Evolutionary conservation across 139 green algal species (phyloP).

Genomic region (Asterochloris sp.): DNA sequence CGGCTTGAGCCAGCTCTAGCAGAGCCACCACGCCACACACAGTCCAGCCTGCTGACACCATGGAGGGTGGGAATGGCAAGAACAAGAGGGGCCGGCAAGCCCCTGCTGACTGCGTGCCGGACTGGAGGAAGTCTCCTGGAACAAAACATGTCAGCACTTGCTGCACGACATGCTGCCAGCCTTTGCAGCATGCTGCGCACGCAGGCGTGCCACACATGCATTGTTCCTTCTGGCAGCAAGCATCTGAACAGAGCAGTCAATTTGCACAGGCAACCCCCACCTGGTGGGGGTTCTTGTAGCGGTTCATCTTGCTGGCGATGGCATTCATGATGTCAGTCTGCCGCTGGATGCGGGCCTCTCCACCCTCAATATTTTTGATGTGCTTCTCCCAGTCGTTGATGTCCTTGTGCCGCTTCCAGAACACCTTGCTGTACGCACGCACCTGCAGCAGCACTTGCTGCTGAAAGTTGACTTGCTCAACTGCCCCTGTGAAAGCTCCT

Average conservation of each 20-base stretch:
- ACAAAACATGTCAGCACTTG: too few relatives aligned
- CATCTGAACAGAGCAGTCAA: background rate
- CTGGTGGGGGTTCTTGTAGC: constrained; percentile 95
- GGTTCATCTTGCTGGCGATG: constrained; percentile 87
- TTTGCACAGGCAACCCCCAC: background rate
- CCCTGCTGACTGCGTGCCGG: too few relatives aligned
- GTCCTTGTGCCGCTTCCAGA: constrained; percentile 77
- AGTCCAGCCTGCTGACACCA: too few relatives aligned
- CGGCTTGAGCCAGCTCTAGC: too few relatives aligned
- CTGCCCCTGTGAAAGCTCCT: too few relatives aligned
- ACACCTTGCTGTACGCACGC: constrained; percentile 53
- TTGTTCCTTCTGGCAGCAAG: background rate
- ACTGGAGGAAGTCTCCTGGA: too few relatives aligned
- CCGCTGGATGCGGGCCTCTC: constrained; percentile 85
- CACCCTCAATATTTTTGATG: constrained; percentile 95
- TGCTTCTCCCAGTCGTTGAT: constrained; percentile 79
- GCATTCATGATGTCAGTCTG: constrained; percentile 82
- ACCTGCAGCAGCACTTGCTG: constrained; percentile 29
- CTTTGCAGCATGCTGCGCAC: background rate
- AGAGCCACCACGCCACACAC: too few relatives aligned
- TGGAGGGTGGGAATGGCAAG: background rate
- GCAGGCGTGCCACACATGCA: background rate
- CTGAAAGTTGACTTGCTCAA: too few relatives aligned
- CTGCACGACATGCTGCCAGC: background rate
- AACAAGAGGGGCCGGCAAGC: background rate